Evolutionary conservation across 1,284 basidiomycete species (phyloP).

Genomic region (Heterobasidion parviporum): DNA sequence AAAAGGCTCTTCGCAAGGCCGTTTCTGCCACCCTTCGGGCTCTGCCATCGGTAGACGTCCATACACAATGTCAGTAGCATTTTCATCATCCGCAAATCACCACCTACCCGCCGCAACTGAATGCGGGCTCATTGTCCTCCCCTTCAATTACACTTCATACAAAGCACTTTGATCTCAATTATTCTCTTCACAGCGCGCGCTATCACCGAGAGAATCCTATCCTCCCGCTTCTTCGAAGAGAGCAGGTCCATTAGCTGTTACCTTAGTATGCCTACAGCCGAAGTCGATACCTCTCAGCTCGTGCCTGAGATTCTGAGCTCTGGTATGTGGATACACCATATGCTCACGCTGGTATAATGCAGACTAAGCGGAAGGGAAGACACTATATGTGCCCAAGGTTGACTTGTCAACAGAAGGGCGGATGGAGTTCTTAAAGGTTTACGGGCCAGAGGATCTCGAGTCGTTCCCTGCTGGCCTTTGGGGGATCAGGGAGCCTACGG

Average conservation of each 20-base stretch:
- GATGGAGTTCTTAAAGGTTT: constrained; percentile 63
- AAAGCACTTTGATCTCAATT: too few species aligned
- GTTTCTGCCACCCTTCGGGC: neutral
- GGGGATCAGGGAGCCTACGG: constrained; percentile 66
- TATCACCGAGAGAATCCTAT: constrained; percentile 38
- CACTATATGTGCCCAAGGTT: constrained; percentile 64
- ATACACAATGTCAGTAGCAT: neutral
- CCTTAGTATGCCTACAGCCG: constrained; percentile 68
- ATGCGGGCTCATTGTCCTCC: too few species aligned
- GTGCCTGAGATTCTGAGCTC: constrained; percentile 36
- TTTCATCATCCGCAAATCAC: neutral
- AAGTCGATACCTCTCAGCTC: constrained; percentile 51
- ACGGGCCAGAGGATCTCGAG: constrained; percentile 47
- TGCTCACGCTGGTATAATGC: neutral
- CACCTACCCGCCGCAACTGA: neutral
- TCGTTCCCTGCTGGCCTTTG: constrained; percentile 52
- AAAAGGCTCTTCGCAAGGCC: neutral
- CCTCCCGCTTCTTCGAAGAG: constrained; percentile 40
- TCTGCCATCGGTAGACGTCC: neutral
- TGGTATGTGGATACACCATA: constrained; percentile 26
- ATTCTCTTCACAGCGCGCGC: constrained; percentile 36
- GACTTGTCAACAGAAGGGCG: constrained; percentile 30
- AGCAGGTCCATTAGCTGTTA: constrained; percentile 59
- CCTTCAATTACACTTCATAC: too few species aligned
- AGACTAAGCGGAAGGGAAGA: neutral